Evolutionary conservation across 768 basidiomycete genomes (phyloP).

Genomic region (Erythrobasidium yunnanense): DNA sequence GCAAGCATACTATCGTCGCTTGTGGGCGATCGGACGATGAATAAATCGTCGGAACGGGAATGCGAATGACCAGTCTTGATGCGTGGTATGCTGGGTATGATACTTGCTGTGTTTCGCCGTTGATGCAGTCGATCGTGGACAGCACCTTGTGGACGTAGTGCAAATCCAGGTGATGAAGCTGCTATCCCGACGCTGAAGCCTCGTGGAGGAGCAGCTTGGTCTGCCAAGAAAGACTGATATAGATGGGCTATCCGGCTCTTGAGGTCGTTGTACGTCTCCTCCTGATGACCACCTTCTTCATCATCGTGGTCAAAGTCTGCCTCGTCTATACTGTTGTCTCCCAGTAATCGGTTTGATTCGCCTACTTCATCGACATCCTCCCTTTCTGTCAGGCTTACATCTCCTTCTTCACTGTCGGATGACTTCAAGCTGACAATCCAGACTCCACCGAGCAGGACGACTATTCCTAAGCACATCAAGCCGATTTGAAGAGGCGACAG

Average conservation of each 20-base stretch:
- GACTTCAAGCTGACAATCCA: slow-evolving; percentile 77
- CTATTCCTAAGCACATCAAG: slow-evolving; percentile 65
- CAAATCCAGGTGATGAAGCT: slow-evolving; percentile 37
- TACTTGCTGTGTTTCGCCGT: slow-evolving; percentile 6
- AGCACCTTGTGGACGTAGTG: slow-evolving; percentile 31
- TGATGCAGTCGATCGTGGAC: slow-evolving; percentile 15
- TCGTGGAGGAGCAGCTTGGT: slow-evolving; percentile 28
- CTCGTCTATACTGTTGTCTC: not conserved
- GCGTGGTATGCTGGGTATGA: not conserved
- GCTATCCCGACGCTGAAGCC: slow-evolving; percentile 36
- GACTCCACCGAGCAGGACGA: slow-evolving; percentile 69
- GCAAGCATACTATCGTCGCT: no score
- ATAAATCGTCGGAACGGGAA: slow-evolving; percentile 19
- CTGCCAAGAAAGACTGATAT: slow-evolving; percentile 17
- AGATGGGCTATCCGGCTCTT: slow-evolving; percentile 13
- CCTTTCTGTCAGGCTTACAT: not conserved
- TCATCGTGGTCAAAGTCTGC: not conserved
- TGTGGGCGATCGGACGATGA: not conserved
- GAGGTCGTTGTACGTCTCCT: not conserved
- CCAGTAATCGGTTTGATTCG: not conserved
- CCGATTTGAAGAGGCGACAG: slow-evolving; percentile 60
- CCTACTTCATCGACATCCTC: not conserved
- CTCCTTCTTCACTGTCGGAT: not conserved
- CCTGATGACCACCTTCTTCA: not conserved
- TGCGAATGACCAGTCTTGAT: slow-evolving; percentile 4